Base-by-base conservation (phyloP, 345 rosid species). In the Linum trigynum region DNA sequence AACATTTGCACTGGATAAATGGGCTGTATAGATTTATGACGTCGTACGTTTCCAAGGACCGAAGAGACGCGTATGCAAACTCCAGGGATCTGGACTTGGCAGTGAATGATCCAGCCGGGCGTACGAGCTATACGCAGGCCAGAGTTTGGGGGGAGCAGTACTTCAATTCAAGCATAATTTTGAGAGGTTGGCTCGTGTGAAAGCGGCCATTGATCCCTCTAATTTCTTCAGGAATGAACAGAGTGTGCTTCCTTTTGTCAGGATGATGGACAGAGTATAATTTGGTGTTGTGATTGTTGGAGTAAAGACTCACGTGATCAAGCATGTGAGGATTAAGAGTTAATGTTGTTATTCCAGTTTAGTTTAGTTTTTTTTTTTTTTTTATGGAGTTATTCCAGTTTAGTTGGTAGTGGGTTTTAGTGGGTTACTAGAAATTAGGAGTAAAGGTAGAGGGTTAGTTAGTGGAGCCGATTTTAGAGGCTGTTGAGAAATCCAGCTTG, bases 151-250 rank as follows among this genome's bases (percentile, higher is more conserved):
- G 61, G 37, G 37, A 4, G 37, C n/a, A 58, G 37, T 58, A 58
- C 23, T 58, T 58, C 61, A 58, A 58, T 58, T 58, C 61, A 58
- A 58, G 61, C n/a, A 10, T 23, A 58, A 58, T 32, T 58, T 58
- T 58, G 37, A 3, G 5, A 58, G 37, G 61, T 58, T 58, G 37
- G 61, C 23, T 4, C 4, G 61, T 4, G 61, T 58, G 37, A 58
- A 58, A 11, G 23, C 61, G 0, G 38, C 38, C 8, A 5, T 58
- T 16, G 61, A 58, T 58, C 61, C 61, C 10, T 3, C 35, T 9
- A 32, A 58, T 58, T 58, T 58, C 61, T 58, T 58, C 37, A 58
- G 61, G 38, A 58, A 58, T 58, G 61, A 58, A 32, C 61, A 58
- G 61, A 58, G 61, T 32, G 23, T 58, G 3, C 61, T 38, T 8